Base-by-base conservation (phyloP, 805 yeast species). In the Schwanniomyces polymorphus region DNA sequence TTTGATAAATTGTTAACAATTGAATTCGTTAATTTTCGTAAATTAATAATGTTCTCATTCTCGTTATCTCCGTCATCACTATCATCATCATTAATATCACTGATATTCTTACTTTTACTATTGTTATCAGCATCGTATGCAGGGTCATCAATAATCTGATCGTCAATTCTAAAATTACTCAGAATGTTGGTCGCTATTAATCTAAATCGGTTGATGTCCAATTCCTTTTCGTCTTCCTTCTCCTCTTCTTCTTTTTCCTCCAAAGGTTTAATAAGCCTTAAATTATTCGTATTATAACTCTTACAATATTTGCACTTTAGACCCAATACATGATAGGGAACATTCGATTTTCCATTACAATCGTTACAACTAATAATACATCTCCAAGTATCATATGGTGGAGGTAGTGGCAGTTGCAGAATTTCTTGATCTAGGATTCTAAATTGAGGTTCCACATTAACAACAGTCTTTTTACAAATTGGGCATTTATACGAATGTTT, bases 401-500 rank as follows among this genome's bases (percentile, higher is more conserved):
- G 79, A 0, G 97, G 97, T 61, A 91, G 70, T 11, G 83, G 85
- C 59, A 86, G 90, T 56, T 80, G 80, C 18, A 70, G 75, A 44
- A 91, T 88, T 67, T 91, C 97, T 58, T 80, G 83, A 65, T 91
- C 97, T 48, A 90, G 71, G 26, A 91, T 86, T 41, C 97, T 72
- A 63, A 92, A 92, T 61, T 89, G 88, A 1, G 94, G 83, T 57
- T 88, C 96, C 82, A 91, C 91, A 66, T 91, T 88, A 31, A 86
- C 75, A 43, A 92, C 82, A 0, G 97, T 86, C 55, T 87, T 82
- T 45, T 89, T 85, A 62, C 98, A 91, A 2, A 88, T 78, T 1
- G 98, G 98, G 64, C 98, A 91, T 63, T 89, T 88, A 74, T 90
- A 91, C 12, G 88, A 82, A 61, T 87, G 90, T 54, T 83, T 79